Evolutionary conservation across 176 grass and related monocot species (phyloP).

Genomic region (Carex littledalei): DNA sequence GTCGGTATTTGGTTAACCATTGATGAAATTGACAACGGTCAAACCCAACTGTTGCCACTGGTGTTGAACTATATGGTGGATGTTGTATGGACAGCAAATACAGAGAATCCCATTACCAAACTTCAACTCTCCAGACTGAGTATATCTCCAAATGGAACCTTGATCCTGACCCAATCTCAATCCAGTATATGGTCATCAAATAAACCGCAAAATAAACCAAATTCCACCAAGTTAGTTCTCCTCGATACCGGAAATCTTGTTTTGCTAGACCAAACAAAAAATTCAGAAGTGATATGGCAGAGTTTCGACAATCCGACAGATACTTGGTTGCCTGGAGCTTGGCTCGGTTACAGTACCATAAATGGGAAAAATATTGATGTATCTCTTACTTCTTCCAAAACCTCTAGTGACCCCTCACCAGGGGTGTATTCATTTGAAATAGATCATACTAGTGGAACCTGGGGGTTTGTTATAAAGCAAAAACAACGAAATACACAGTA

Average conservation of each 20-base stretch:
- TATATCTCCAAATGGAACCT: not conserved
- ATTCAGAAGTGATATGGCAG: slow-evolving; percentile 23
- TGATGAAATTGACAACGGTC: not conserved
- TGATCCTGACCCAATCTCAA: slow-evolving; percentile 21
- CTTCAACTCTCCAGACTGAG: not conserved
- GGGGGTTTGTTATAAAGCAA: not conserved
- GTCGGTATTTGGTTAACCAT: slow-evolving; percentile 1
- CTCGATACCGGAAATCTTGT: slow-evolving; percentile 36
- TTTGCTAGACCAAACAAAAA: not conserved
- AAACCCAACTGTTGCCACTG: not conserved
- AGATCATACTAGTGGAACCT: not conserved
- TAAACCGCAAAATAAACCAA: not conserved
- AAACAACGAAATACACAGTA: not conserved
- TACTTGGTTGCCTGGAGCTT: slow-evolving; percentile 25
- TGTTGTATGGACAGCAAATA: slow-evolving; percentile 21
- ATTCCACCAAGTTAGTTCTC: not conserved
- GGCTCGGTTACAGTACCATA: slow-evolving; percentile 23
- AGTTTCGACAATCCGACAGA: slow-evolving; percentile 41
- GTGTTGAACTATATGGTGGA: not conserved
- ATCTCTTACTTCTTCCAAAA: not conserved
- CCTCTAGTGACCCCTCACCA: not conserved
- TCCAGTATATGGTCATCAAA: slow-evolving; percentile 27
- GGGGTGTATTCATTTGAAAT: slow-evolving; percentile 5
- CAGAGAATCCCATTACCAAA: slow-evolving; percentile 15
- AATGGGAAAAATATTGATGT: not conserved